Evolutionary conservation across 345 rosid species (phyloP).

Genomic region (Syzygium grande): DNA sequence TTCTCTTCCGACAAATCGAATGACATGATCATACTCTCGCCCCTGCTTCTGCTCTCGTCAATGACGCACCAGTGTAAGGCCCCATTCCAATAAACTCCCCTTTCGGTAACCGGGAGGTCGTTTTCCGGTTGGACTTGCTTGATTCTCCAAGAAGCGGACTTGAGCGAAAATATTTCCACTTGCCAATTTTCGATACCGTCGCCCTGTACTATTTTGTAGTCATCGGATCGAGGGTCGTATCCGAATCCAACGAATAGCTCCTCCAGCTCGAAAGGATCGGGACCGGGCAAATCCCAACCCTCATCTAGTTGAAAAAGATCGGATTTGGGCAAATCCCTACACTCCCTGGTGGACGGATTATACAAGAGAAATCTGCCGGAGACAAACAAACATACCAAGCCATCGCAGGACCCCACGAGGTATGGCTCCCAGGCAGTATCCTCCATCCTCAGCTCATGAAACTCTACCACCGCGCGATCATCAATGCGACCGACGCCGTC

Average conservation of each 20-base stretch:
- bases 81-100: neutral
- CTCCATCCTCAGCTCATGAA: neutral
- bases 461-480: neutral
- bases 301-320: neutral
- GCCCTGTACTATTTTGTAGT: neutral
- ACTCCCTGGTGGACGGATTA: neutral
- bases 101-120: neutral
- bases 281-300: neutral
- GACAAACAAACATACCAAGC: neutral
- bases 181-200: neutral
- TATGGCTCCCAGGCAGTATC: neutral
- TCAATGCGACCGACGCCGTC: neutral
- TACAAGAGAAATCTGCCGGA: neutral
- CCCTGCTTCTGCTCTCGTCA: neutral
- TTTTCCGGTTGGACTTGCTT: neutral
- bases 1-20: neutral
- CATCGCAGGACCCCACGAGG: conserved; percentile 1
- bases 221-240: neutral
- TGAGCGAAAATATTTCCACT: neutral
- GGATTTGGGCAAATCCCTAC: neutral
- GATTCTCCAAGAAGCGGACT: neutral
- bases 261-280: neutral
- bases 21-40: neutral
- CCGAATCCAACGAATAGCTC: neutral
- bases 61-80: neutral